phyloP scores from a whole-genome alignment of 371 early-diverging fungal genomes.

The Edhazardia aedis region DNA sequence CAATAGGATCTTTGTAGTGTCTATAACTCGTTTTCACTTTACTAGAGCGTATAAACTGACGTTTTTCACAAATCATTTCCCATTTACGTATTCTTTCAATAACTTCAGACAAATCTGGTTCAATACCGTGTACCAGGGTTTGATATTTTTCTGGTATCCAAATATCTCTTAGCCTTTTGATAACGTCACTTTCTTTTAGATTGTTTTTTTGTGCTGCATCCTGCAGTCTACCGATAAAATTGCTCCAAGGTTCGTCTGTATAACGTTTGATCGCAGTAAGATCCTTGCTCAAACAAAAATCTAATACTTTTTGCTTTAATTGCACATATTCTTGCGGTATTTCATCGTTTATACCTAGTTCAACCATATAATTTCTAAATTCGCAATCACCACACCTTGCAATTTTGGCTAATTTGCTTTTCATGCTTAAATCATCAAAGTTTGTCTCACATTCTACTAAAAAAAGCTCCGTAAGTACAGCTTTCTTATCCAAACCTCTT shows the following conservation, averaged over 20 bases:
- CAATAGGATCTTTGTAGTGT: too few relatives aligned
- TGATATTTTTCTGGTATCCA: too few relatives aligned
- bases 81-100: too few relatives aligned
- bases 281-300: neutral
- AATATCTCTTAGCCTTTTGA: too few relatives aligned
- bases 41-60: too few relatives aligned
- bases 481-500: conserved; percentile 1
- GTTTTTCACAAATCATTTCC: too few relatives aligned
- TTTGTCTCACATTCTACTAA: neutral
- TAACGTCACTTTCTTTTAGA: neutral
- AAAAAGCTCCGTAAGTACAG: neutral
- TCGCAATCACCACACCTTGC: neutral
- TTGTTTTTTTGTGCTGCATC: neutral
- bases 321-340: neutral
- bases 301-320: neutral
- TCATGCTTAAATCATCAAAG: neutral
- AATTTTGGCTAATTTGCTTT: neutral
- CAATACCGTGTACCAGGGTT: too few relatives aligned
- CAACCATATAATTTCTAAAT: neutral
- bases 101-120: too few relatives aligned
- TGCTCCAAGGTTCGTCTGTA: neutral
- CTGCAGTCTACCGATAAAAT: neutral
- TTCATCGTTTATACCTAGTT: neutral
- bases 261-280: neutral
- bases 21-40: too few relatives aligned